Percentiles rank a stretch among this genome's conserved stretches.
Evolutionary conservation across 331 rosid species (phyloP).

Genomic region (Acacia pycnantha): DNA sequence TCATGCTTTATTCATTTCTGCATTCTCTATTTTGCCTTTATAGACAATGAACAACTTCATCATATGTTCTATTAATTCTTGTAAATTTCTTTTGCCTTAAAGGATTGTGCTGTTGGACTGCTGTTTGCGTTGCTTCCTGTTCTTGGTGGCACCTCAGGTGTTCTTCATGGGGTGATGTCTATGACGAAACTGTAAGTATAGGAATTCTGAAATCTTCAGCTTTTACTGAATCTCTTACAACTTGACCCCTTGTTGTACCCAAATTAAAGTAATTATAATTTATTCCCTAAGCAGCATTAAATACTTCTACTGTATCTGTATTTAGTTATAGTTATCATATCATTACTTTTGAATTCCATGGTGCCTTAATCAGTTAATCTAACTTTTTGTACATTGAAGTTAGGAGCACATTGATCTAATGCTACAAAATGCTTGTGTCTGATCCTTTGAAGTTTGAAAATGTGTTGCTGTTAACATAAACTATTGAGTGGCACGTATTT

Average conservation of each 20-base stretch:
- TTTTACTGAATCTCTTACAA: conserved; percentile 11
- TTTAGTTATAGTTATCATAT: not conserved
- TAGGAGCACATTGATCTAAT: not conserved
- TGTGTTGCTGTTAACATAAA: not conserved
- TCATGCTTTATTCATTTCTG: not conserved
- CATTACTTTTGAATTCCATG: not conserved
- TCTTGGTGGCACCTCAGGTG: conserved; percentile 92
- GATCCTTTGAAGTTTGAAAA: conserved; percentile 1
- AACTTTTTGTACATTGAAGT: not conserved
- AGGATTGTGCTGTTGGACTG: conserved; percentile 99
- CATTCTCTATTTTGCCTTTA: conserved; percentile 15
- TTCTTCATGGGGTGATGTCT: conserved; percentile 92
- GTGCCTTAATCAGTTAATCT: not conserved
- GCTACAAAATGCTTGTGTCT: not conserved
- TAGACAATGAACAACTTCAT: conserved; percentile 15
- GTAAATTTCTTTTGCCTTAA: conserved; percentile 26
- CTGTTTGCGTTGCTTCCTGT: conserved; percentile 98
- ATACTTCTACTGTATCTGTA: not conserved
- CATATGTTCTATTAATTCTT: conserved; percentile 30
- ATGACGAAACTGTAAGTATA: conserved; percentile 86
- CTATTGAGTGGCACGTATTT: not conserved
- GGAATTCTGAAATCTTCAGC: conserved; percentile 18
- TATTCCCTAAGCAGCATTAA: not conserved
- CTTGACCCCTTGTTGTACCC: conserved; percentile 1
- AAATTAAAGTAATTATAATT: conserved; percentile 10